Evolutionary conservation across 148 eudicot species (phyloP), one percentile per base, ranked within the genome.

Genomic region (Nyssa sinensis): DNA sequence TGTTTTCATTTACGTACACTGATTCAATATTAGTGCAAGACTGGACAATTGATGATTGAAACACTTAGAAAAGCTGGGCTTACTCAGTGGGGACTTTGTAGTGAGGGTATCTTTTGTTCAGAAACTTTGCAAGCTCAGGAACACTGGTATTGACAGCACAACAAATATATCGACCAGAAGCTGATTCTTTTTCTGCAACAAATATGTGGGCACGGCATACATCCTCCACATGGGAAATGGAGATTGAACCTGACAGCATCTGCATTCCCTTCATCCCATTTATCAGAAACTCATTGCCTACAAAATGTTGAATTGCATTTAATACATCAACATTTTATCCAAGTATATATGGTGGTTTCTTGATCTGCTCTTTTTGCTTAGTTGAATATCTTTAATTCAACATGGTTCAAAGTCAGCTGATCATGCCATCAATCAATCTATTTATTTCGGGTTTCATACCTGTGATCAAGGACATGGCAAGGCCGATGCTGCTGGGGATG

Each of bases 131-230:
- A 1, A 89, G 89, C 67, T 87, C 91, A 51, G 83, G 75, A 75
- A 89, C 88, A 72, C 86, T 84, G 6, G 91, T 87, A 74, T 89
- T 89, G 14, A 75, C 81, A 19, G 82, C 86, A 69, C 85, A 71
- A 78, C 93, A 89, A 7, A 83, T 80, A 74, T 89, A 89, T 23
- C 93, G 84, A 27, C 93, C 93, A 49, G 89, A 80, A 34, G 91
- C 93, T 16, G 93, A 85, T 41, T 85, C 79, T 62, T 87, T 89
- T 82, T 89, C 93, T 0, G 89, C 91, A n/a, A 89, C 68, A 23
- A 80, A 84, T 8, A 89, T 60, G 78, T 89, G 93, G 16, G 93
- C 93, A 0, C 86, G 79, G 72, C 90, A 85, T 6, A 89, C 93
- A 84, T 89, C 93, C 53, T 89, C 93, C 17, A 87, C 93, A 58